A percentile compares a stretch with the other conserved stretches of the same genome.
Evolutionary conservation across 192 early-diverging fungal species (phyloP).

Genomic region (Rhizophagus sp.): DNA sequence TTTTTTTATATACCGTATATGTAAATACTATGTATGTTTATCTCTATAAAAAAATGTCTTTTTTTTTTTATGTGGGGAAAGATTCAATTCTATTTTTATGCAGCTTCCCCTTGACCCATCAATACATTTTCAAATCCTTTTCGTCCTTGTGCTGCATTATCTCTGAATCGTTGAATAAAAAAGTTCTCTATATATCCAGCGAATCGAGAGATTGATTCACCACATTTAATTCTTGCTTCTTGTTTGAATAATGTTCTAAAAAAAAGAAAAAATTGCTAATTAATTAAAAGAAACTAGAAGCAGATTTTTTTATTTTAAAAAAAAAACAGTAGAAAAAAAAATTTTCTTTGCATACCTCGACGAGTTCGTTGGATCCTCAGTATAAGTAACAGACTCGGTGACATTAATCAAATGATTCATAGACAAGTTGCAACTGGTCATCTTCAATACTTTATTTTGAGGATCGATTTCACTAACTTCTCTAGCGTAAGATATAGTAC

Average conservation of each 20-base stretch:
- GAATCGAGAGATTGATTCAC: constrained; percentile 66
- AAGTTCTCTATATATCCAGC: constrained; percentile 82
- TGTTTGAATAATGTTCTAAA: constrained; percentile 75
- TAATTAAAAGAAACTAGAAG: neutral
- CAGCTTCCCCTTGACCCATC: neutral
- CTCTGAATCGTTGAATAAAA: constrained; percentile 81
- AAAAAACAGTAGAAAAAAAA: no score
- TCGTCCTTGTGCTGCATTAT: constrained; percentile 85
- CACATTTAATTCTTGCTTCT: constrained; percentile 80
- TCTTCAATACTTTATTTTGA: constrained; percentile 63
- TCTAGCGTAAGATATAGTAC: constrained; percentile 76
- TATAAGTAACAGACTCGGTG: constrained; percentile 84
- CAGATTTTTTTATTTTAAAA: no score
- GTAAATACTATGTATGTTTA: neutral
- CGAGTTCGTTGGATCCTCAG: constrained; percentile 57
- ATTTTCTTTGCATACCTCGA: constrained; percentile 33
- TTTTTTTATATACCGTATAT: no score
- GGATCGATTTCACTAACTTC: constrained; percentile 92
- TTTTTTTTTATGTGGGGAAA: neutral
- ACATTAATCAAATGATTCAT: constrained; percentile 82
- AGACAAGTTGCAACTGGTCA: constrained; percentile 83
- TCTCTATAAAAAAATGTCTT: neutral
- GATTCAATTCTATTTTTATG: neutral
- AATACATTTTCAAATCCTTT: constrained; percentile 86
- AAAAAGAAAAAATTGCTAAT: neutral